phyloP scores from a whole-genome alignment of 257 asterid species.

The Fraxinus anomala region DNA sequence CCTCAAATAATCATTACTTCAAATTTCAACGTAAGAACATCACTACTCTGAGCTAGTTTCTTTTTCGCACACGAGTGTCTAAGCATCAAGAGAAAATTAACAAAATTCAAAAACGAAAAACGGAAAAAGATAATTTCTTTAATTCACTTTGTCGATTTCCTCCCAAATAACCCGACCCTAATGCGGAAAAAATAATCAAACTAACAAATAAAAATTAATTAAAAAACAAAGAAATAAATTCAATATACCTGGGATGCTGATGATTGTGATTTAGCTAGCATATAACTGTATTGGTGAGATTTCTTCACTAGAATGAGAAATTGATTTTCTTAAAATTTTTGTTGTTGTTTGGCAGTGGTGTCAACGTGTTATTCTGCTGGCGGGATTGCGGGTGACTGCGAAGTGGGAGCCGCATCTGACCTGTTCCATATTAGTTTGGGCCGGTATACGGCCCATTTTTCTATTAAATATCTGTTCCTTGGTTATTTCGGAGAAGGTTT shows the following conservation, averaged over 20 bases:
- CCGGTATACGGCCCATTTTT: too few species aligned
- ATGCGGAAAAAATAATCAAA: not conserved
- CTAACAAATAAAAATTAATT: not conserved
- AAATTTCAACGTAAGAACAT: not conserved
- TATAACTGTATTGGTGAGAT: constrained; percentile 15
- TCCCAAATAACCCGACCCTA: not conserved
- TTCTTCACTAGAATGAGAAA: constrained; percentile 1
- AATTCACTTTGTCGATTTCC: not conserved
- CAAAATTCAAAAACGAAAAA: not conserved
- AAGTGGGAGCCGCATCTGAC: not conserved
- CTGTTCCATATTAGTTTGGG: not conserved
- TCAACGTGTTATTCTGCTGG: not conserved
- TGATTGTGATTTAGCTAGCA: constrained; percentile 53
- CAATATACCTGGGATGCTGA: constrained; percentile 54
- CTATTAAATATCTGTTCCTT: too few species aligned
- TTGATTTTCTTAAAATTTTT: constrained; percentile 10
- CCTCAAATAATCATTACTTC: not conserved
- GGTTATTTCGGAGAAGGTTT: too few species aligned
- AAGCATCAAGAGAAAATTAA: not conserved
- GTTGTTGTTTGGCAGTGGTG: not conserved
- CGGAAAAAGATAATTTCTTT: not conserved
- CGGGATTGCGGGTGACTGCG: not conserved
- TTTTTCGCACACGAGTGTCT: not conserved
- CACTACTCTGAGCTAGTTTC: not conserved
- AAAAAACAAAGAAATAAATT: not conserved